Base-by-base conservation (phyloP, 1,284 basidiomycete genomes). In the Tilletia walkeri region DNA sequence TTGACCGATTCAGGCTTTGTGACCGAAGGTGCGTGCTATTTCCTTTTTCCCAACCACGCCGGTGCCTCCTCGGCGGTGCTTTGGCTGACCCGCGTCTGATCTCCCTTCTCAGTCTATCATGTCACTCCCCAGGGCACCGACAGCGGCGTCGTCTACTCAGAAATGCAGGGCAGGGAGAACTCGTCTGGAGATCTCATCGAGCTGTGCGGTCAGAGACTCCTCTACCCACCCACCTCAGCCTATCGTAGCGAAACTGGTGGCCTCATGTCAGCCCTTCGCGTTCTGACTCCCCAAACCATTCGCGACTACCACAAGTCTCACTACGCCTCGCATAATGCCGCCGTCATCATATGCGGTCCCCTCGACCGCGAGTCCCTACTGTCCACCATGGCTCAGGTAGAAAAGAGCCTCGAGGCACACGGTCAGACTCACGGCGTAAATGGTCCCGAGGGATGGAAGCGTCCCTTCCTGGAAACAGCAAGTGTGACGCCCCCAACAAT, bases 231-330 rank as follows among this genome's bases (percentile, higher is more conserved):
- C 67, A 89, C 88, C 7, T 98, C 92, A 75, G 96, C 90, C 14
- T 98, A 99, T 82, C 88, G 95, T 24, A 95, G 92, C 80, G 96
- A 99, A 86, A 98, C 95, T 0, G 96, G 96, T 36, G 96, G 96
- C 61, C 86, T 99, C 48, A 94, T 98, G 92, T 90, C 92, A 76
- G 93, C 92, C 1, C 86, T 99, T 50, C 88, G 96, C 49, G 88
- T 91, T 9, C 86, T 99, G 69, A 91, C 90, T 3, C 90, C 94
- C 36, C 90, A 98, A 95, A 95, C 96, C 82, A 85, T 87, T 81
- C 66, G 93, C 67, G 85, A 93, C 65, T 99, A 98, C 82, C 96
- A 99, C 83, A 86, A 87, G 53, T 89, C 89, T 65, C 95, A 95
- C 85, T 99, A 99, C 82, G 92, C 93, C 2, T 95, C 96, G 0